phyloP scores from a whole-genome alignment of 805 yeast species.

The Yarrowia divulgata region DNA sequence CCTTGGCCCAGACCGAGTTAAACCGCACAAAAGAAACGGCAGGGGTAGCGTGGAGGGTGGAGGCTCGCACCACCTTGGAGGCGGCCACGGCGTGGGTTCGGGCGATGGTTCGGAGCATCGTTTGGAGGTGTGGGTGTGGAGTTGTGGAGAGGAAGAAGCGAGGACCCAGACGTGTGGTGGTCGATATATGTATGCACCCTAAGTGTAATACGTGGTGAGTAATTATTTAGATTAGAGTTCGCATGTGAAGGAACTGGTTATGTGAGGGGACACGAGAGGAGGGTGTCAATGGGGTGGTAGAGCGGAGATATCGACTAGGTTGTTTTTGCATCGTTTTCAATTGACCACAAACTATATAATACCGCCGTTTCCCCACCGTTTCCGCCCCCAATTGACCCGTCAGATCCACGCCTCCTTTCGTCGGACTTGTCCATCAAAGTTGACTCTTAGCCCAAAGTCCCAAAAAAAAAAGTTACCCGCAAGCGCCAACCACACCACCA shows the following conservation, averaged over 20 bases:
- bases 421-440: not conserved
- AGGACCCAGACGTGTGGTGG: too few species aligned
- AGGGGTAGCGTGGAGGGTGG: conserved; percentile 9
- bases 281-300: not conserved
- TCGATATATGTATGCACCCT: not conserved
- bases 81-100: conserved; percentile 37
- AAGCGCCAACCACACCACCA: not conserved
- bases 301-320: too few species aligned
- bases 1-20: conserved; percentile 52
- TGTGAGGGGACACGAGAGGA: too few species aligned
- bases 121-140: not conserved
- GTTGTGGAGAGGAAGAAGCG: not conserved
- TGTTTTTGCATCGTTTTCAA: not conserved
- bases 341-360: not conserved
- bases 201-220: conserved; percentile 23
- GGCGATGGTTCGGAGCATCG: conserved; percentile 40
- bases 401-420: not conserved
- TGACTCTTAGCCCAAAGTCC: not conserved
- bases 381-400: not conserved
- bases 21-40: conserved; percentile 32
- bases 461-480: conserved; percentile 7
- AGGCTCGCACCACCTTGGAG: conserved; percentile 18
- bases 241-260: conserved; percentile 35
- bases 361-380: not conserved
- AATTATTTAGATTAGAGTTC: conserved; percentile 23